A percentile compares a stretch with the other conserved stretches of the same genome.
Evolutionary conservation across 495 filamentous ascomycete genomes (phyloP).

Genomic region (Aspergillus ostianus): DNA sequence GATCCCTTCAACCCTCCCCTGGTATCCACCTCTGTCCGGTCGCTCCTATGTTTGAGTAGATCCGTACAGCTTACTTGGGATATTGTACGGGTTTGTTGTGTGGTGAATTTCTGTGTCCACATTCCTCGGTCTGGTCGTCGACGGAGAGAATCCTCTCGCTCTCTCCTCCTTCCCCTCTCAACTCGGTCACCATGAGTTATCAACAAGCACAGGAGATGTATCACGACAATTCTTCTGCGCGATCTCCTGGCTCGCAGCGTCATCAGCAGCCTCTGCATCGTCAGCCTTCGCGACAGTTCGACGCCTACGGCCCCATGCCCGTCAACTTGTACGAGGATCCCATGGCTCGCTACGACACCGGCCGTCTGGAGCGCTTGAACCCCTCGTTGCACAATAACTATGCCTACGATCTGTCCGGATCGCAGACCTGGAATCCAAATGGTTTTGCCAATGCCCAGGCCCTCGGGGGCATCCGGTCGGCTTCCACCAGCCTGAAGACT

Average conservation of each 20-base stretch:
- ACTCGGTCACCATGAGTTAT: conserved; percentile 49
- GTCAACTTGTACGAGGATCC: conserved; percentile 65
- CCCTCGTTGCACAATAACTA: conserved; percentile 53
- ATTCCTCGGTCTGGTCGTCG: conserved; percentile 37
- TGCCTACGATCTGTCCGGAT: conserved; percentile 59
- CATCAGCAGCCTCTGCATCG: conserved; percentile 65
- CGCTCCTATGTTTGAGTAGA: conserved; percentile 39
- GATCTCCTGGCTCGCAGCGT: conserved; percentile 60
- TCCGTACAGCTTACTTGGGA: conserved; percentile 21
- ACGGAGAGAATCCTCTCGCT: conserved; percentile 23
- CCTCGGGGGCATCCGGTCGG: conserved; percentile 52
- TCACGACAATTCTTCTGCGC: conserved; percentile 57
- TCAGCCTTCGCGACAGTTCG: conserved; percentile 67
- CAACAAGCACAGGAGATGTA: conserved; percentile 62
- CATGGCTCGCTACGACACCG: conserved; percentile 57
- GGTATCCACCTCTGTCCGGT: conserved; percentile 19
- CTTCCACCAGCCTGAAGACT: conserved; percentile 58
- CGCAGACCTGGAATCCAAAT: conserved; percentile 66
- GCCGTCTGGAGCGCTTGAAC: conserved; percentile 60
- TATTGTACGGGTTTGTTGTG: conserved; percentile 40
- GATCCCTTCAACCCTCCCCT: conserved; percentile 15
- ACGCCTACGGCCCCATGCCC: conserved; percentile 60
- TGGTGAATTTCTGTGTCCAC: conserved; percentile 44
- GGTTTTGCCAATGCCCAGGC: conserved; percentile 52
- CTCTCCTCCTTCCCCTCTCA: background rate